Evolutionary conservation across 1,284 basidiomycete species (phyloP), one percentile per base, ranked within the genome.

Genomic region (Leccinum pachyderme): DNA sequence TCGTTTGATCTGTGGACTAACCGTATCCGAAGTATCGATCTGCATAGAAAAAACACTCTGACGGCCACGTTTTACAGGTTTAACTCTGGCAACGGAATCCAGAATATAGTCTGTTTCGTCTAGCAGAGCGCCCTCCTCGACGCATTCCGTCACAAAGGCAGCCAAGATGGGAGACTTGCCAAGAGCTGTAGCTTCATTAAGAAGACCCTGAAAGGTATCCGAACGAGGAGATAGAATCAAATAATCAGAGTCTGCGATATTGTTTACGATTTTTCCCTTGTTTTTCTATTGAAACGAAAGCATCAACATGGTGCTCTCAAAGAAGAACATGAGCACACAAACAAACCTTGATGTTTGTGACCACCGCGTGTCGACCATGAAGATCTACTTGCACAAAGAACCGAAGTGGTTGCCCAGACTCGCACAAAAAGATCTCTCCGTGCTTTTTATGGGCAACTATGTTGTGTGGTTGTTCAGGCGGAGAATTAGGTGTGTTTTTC

Each of bases 381-480:
- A 83, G 67, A 55, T 81, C 81, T n/a, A 83, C 72, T 63, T 82
- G 81, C 31, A 85, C 78, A 60, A 79, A 84, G 59, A 86, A 84
- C n/a, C 69, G 63, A 32, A 81, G 59, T 0, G 74, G 63, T 49
- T 66, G 58, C 6, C 79, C 81, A 35, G 61, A 53, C 27, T 29
- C 52, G 5, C 65, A 59, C 44, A 68, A 41, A 29, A 70, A 70
- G 18, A 72, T 59, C 51, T 72, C 61, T 1, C 70, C 70, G 2
- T 24, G 49, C 12, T 52, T 63, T 52, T 53, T 69, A 35, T 9
- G 58, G 27, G 55, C 55, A 50, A 66, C 25, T n/a, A 66, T 50
- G 27, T 44, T 59, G 32, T 50, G 61, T 32, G 50, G 41, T 5
- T 50, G 66, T 33, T 54, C 39, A 45, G 56, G 49, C 6, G 57